Percentiles rank a stretch among this genome's conserved stretches.
Conservation (phyloP, 2,329 filamentous ascomycete genomes). For the Diaporthe destruens region DNA sequence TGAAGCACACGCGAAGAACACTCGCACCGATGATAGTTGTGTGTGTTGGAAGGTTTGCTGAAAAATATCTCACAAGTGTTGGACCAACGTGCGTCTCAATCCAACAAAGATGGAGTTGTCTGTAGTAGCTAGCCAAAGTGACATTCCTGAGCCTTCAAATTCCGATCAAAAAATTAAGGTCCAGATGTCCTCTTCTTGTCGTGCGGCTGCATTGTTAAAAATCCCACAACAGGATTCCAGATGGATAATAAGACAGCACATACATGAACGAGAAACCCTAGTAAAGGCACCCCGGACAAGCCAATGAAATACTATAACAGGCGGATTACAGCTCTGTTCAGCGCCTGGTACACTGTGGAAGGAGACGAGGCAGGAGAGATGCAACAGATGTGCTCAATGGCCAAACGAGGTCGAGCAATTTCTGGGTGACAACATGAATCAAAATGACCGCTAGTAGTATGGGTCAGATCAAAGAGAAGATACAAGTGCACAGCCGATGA, state of each 20-base stretch:
- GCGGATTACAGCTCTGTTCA: neutral
- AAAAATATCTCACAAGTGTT: conserved; percentile 45
- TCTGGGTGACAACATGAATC: too few species aligned
- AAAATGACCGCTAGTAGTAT: neutral
- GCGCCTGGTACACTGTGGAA: neutral
- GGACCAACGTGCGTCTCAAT: too few species aligned
- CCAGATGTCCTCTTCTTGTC: too few species aligned
- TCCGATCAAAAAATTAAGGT: too few species aligned
- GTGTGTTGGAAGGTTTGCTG: conserved; percentile 53
- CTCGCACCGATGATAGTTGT: fast-evolving
- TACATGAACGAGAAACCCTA: neutral
- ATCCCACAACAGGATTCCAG: neutral
- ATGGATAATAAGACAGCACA: neutral
- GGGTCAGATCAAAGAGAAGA: neutral
- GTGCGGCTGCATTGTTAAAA: too few species aligned
- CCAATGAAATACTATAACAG: too few species aligned
- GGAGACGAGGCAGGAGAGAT: neutral
- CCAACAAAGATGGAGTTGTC: too few species aligned
- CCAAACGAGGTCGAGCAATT: too few species aligned
- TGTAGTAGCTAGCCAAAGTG: too few species aligned
- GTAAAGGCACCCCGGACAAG: too few species aligned
- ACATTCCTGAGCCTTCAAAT: too few species aligned
- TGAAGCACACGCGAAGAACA: neutral
- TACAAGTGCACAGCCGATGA: neutral
- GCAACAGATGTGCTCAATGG: neutral